These are phyloP conservation scores for Saitozyma podzolica DNA, from an alignment of 768 basidiomycete genomes.

Conservation along the genomic window DNA sequence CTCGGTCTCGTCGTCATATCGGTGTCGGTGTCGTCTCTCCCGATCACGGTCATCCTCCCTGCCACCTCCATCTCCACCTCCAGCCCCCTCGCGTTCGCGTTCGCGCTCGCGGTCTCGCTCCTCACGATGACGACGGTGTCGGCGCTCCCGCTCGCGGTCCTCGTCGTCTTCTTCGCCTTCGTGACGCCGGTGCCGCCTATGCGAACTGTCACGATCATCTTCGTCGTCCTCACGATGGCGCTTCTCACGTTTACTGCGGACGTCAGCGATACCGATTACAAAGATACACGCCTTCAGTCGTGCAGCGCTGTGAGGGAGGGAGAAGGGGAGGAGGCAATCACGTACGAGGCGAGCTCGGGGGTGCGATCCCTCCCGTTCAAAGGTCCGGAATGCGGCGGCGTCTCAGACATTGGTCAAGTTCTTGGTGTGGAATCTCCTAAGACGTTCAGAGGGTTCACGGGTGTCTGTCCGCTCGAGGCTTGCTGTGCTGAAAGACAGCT, in stretches of 20 bases:
- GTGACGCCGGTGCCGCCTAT: constrained; percentile 50
- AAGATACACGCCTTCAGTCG: too few relatives aligned
- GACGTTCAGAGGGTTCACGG: too few relatives aligned
- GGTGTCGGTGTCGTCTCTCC: constrained; percentile 17
- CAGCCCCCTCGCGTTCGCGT: constrained; percentile 3
- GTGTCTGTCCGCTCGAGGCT: too few relatives aligned
- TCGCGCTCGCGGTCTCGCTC: constrained; percentile 22
- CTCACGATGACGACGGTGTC: constrained; percentile 38
- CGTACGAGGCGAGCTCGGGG: constrained; percentile 43
- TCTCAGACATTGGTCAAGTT: constrained; percentile 23
- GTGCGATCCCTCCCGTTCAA: constrained; percentile 26
- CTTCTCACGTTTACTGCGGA: constrained; percentile 56
- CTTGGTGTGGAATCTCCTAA: too few relatives aligned
- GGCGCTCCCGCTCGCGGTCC: constrained; percentile 44
- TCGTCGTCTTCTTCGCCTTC: constrained; percentile 53
- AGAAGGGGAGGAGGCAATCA: background rate
- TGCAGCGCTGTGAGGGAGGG: too few relatives aligned
- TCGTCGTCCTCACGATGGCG: constrained; percentile 60
- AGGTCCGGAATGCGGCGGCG: constrained; percentile 16
- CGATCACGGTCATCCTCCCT: background rate
- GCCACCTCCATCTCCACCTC: too few relatives aligned
- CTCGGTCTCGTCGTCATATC: constrained; percentile 32
- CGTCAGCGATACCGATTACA: too few relatives aligned
- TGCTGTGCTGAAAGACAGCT: background rate
- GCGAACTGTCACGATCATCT: constrained; percentile 49